Evolutionary conservation across 164 flowering plant species (phyloP).

Genomic region (Liquidambar formosana): DNA sequence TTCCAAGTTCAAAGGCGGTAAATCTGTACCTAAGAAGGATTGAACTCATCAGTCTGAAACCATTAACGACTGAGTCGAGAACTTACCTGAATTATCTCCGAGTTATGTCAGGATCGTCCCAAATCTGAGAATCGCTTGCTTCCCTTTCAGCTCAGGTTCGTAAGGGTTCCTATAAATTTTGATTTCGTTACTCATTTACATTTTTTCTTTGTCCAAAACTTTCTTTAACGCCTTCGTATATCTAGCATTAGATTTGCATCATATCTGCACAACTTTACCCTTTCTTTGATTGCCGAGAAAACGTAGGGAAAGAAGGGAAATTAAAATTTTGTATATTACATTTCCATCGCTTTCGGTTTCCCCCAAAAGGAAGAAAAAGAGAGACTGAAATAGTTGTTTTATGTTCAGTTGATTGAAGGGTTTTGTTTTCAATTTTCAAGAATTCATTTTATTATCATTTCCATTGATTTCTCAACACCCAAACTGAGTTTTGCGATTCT

Average conservation of each 20-base stretch:
- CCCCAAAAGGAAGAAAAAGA: neutral
- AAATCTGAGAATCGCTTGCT: neutral
- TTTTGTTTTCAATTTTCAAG: neutral
- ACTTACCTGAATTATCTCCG: neutral
- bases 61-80: too few species aligned
- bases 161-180: neutral
- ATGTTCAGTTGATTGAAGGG: neutral
- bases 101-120: neutral
- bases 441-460: neutral
- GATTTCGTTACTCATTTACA: neutral
- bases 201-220: neutral
- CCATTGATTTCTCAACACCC: neutral
- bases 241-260: neutral
- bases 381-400: neutral
- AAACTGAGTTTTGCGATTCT: neutral
- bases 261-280: neutral
- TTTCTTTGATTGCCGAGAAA: constrained; percentile 1
- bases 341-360: neutral
- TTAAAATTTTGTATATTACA: neutral
- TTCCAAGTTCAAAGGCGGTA: neutral
- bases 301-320: neutral
- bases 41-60: neutral
- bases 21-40: neutral
- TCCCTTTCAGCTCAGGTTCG: neutral
- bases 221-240: neutral